phyloP scores from a whole-genome alignment of 2,329 filamentous ascomycete genomes.

The Aspergillus nomiae region DNA sequence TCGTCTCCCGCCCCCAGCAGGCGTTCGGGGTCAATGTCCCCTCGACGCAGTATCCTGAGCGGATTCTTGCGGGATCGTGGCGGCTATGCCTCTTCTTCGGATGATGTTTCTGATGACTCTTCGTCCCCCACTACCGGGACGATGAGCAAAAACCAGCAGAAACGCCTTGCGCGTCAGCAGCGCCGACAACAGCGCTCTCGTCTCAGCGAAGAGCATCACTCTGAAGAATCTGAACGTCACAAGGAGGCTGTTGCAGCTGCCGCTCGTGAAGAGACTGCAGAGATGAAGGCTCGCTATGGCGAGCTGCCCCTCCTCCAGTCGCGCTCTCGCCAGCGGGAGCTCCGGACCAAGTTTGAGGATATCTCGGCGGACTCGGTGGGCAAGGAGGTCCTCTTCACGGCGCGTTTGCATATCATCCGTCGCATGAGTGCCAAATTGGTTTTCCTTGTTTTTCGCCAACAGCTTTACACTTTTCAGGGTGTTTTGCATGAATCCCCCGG shows the following conservation, averaged over 20 bases:
- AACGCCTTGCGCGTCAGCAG: conserved; percentile 44
- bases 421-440: conserved; percentile 80
- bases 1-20: conserved; percentile 8
- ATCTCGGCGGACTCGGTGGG: conserved; percentile 58
- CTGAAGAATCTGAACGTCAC: conserved; percentile 41
- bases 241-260: conserved; percentile 50
- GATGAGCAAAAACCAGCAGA: conserved; percentile 50
- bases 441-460: conserved; percentile 84
- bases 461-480: conserved; percentile 80
- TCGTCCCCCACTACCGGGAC: conserved; percentile 26
- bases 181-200: conserved; percentile 42
- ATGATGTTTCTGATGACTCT: conserved; percentile 44
- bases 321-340: conserved; percentile 50
- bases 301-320: conserved; percentile 61
- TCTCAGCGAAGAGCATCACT: conserved; percentile 46
- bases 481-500: conserved; percentile 67
- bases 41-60: conserved; percentile 44
- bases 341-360: conserved; percentile 53
- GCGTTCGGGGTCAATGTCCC: conserved; percentile 25
- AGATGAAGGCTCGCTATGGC: conserved; percentile 62
- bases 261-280: conserved; percentile 56
- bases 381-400: conserved; percentile 66
- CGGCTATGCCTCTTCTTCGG: conserved; percentile 46
- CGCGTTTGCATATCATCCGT: conserved; percentile 75
- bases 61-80: conserved; percentile 44